Conservation (phyloP, 2,329 filamentous ascomycete genomes). For the Chaetomium sp. region DNA sequence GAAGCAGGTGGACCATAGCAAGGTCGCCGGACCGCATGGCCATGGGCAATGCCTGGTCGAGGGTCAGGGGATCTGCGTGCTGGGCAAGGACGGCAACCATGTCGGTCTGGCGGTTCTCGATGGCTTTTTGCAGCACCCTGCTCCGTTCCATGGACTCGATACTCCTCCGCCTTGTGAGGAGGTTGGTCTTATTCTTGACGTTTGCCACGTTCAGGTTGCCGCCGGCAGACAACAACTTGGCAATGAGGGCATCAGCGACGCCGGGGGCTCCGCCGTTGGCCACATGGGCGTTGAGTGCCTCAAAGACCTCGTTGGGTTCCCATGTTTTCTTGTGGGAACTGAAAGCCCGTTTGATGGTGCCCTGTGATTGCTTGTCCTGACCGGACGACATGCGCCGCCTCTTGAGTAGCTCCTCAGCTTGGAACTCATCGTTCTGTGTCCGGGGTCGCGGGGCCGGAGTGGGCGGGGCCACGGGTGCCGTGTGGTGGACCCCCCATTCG, state of each 20-base stretch:
- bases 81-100: conserved; percentile 58
- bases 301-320: conserved; percentile 57
- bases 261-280: conserved; percentile 53
- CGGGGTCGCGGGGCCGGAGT: conserved; percentile 44
- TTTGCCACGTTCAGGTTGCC: conserved; percentile 53
- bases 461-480: conserved; percentile 44
- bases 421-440: conserved; percentile 52
- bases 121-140: conserved; percentile 54
- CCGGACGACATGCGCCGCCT: conserved; percentile 44
- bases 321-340: conserved; percentile 53
- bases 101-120: conserved; percentile 53
- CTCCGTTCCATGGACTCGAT: conserved; percentile 54
- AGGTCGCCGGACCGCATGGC: conserved; percentile 51
- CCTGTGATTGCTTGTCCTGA: conserved; percentile 37
- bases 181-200: conserved; percentile 50
- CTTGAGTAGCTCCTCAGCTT: conserved; percentile 58
- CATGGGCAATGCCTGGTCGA: conserved; percentile 53
- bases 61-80: conserved; percentile 53
- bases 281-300: conserved; percentile 54
- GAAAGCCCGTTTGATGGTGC: conserved; percentile 46
- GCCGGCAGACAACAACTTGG: conserved; percentile 52
- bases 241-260: conserved; percentile 58
- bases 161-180: conserved; percentile 54
- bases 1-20: conserved; percentile 50
- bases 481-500: conserved; percentile 53